Evolutionary conservation across 1,284 basidiomycete species (phyloP), one percentile per base, ranked within the genome.

Genomic region (Ustilago tritici): DNA sequence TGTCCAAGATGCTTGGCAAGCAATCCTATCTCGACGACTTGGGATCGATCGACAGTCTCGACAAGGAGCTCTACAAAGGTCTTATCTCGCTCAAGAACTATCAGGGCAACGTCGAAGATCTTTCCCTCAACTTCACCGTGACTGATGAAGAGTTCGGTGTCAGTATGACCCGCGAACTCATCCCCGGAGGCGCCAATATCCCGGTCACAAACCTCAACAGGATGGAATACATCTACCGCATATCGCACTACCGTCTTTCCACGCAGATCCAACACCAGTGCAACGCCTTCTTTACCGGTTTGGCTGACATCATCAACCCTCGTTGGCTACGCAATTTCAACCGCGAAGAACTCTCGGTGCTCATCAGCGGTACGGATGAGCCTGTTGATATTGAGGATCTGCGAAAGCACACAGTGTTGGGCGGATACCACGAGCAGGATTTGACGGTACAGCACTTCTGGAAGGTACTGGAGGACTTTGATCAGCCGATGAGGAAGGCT

Each of bases 31-130:
- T 86, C 10, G 61, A 80, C 40, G 84, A 84, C 46, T 66, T 80
- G 15, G 77, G 76, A 23, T 68, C 47, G 31, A 73, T 80, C 40
- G 86, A 88, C 63, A 80, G 83, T 70, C 66, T 68, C 0, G 63
- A 83, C 67, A 92, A 91, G 0, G 95, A 97, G 72, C 88, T 99
- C 15, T 98, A 98, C 86, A 92, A 93, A 56, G 95, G 95, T 1
- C 89, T 98, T 1, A 90, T 97, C 74, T 94, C 92, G 87, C 89
- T 99, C 50, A 99, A 98, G 86, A 94, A 97, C 83, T 97, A 96
- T 83, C 88, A 90, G 0, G 93, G 92, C 3, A 91, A 96, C 80
- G 91, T 92, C 11, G 95, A 98, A 78, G 95, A 98, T 56, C 88
- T 99, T n/a, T 91, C 94, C 0, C 88, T 99, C 50, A 97, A 94